Evolutionary conservation across 108 stramenopile species (phyloP).

Genomic region (Nannochloropsis granulata): DNA sequence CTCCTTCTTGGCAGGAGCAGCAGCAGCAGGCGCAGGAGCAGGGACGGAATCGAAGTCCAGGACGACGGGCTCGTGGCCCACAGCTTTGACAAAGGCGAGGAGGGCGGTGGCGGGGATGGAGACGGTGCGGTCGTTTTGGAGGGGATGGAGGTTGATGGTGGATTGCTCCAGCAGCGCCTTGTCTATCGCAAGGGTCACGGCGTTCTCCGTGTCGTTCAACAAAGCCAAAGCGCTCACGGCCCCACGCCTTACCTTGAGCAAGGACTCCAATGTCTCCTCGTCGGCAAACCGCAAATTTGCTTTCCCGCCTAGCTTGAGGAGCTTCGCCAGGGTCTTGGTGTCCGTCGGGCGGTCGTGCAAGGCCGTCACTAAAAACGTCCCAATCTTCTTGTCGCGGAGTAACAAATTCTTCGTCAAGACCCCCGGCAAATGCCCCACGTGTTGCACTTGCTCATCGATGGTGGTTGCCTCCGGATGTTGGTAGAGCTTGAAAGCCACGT

Average conservation of each 20-base stretch:
- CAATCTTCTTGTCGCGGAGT: conserved; percentile 16
- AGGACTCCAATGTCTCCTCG: conserved; percentile 43
- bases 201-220: conserved; percentile 47
- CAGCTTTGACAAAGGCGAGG: conserved; percentile 42
- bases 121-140: conserved; percentile 66
- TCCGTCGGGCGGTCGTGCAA: conserved; percentile 27
- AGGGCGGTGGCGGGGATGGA: conserved; percentile 49
- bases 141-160: conserved; percentile 65
- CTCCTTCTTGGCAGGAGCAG: conserved; percentile 15
- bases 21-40: not conserved
- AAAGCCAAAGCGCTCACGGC: conserved; percentile 69
- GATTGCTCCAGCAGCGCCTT: conserved; percentile 38
- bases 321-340: conserved; percentile 59
- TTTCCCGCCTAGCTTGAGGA: conserved; percentile 66
- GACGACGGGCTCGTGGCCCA: conserved; percentile 46
- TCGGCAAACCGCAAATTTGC: conserved; percentile 75
- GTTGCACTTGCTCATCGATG: conserved; percentile 27
- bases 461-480: conserved; percentile 18
- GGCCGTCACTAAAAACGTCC: conserved; percentile 23
- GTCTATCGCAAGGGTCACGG: conserved; percentile 64
- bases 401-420: conserved; percentile 37
- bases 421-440: conserved; percentile 16
- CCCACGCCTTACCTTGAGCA: conserved; percentile 60
- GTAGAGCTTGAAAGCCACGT: not conserved
- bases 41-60: conserved; percentile 27